phyloP scores from a whole-genome alignment of 768 basidiomycete genomes.

The Kwoniella mangroviensis region DNA sequence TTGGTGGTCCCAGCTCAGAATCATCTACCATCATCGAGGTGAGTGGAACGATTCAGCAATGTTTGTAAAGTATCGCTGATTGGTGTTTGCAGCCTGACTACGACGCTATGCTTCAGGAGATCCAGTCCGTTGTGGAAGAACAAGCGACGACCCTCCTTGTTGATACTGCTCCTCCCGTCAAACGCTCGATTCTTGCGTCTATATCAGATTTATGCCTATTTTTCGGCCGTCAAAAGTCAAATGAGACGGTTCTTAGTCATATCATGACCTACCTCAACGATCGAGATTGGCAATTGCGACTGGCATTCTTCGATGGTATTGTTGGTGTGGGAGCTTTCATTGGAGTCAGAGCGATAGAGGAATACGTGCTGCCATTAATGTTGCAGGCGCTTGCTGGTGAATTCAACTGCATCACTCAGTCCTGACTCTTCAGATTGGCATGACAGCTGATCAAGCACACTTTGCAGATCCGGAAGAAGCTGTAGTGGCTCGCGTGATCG shows the following conservation, averaged over 20 bases:
- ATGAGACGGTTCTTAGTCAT: constrained; percentile 89
- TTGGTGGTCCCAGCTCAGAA: constrained; percentile 65
- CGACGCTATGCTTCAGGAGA: constrained; percentile 80
- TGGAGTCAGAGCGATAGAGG: constrained; percentile 86
- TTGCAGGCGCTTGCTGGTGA: constrained; percentile 89
- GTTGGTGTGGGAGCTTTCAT: constrained; percentile 95
- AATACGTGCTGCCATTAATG: constrained; percentile 96
- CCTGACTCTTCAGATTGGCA: neutral
- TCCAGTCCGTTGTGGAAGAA: constrained; percentile 83
- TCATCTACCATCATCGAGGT: constrained; percentile 78
- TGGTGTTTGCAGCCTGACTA: constrained; percentile 73
- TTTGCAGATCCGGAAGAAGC: constrained; percentile 86
- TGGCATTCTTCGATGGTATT: constrained; percentile 92
- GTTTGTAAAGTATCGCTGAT: constrained; percentile 15
- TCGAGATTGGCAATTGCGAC: constrained; percentile 86
- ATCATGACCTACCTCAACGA: constrained; percentile 79
- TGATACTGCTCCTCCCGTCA: constrained; percentile 86
- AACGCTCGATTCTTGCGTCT: constrained; percentile 83
- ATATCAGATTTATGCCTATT: constrained; percentile 91
- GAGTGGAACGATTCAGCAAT: constrained; percentile 26
- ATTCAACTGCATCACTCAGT: constrained; percentile 34
- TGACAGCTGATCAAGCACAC: constrained; percentile 15
- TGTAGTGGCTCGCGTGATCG: constrained; percentile 88
- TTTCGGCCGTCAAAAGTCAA: constrained; percentile 87
- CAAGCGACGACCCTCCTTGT: constrained; percentile 83